Evolutionary conservation across 768 basidiomycete species (phyloP).

Genomic region (Amanita inopinata): DNA sequence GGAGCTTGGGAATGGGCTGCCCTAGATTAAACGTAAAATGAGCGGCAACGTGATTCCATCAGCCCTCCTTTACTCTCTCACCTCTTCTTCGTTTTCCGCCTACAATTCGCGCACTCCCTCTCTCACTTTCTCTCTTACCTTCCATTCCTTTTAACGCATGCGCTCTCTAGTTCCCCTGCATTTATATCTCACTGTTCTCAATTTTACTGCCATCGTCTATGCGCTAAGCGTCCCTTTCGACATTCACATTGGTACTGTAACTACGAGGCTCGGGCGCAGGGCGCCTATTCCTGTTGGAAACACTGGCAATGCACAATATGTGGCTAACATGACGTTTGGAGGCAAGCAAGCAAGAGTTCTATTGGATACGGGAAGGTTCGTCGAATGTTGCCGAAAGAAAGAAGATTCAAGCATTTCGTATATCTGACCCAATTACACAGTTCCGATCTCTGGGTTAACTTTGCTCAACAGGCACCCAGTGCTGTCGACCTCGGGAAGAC

Average conservation of each 20-base stretch:
- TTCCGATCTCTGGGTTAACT: slow-evolving; percentile 69
- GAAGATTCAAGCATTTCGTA: slow-evolving; percentile 4
- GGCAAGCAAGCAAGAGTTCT: slow-evolving; percentile 49
- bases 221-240: slow-evolving; percentile 31
- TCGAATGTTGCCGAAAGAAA: not conserved
- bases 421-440: slow-evolving; percentile 23
- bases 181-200: slow-evolving; percentile 29
- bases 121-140: slow-evolving; percentile 4
- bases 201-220: slow-evolving; percentile 22
- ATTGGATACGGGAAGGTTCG: slow-evolving; percentile 70
- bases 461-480: slow-evolving; percentile 32
- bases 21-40: not conserved
- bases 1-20: too few species aligned
- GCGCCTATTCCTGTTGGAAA: slow-evolving; percentile 42
- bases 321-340: slow-evolving; percentile 60
- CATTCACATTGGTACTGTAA: slow-evolving; percentile 20
- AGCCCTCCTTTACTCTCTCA: not conserved
- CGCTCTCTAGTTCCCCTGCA: slow-evolving; percentile 34
- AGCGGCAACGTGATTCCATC: not conserved
- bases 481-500: slow-evolving; percentile 47
- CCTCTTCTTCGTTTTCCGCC: not conserved
- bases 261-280: slow-evolving; percentile 21
- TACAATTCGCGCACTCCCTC: not conserved
- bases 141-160: slow-evolving; percentile 20
- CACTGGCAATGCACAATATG: slow-evolving; percentile 65